Evolutionary conservation across 1,139 yeast genomes (phyloP).

Genomic region (Yarrowia galli): DNA sequence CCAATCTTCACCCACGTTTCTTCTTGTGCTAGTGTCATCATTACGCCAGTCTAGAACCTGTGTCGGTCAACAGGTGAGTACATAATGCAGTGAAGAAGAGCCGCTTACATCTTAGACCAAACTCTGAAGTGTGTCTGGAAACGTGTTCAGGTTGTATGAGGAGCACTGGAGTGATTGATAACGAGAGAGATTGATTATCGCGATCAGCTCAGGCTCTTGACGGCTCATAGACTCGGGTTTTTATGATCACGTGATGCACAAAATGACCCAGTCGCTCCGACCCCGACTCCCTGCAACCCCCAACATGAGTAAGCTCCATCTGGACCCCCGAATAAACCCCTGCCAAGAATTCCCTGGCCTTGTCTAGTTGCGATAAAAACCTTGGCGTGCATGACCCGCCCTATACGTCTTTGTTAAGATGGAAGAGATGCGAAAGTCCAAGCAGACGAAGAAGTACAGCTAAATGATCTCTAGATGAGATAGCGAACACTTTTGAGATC

Average conservation of each 20-base stretch:
- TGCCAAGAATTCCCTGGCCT: slow-evolving; percentile 8
- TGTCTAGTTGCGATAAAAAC: slow-evolving; percentile 16
- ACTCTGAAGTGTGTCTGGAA: not conserved
- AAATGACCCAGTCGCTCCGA: too few species aligned
- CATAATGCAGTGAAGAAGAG: slow-evolving; percentile 13
- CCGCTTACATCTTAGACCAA: not conserved
- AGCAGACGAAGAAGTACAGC: not conserved
- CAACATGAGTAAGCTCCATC: too few species aligned
- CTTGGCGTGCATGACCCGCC: slow-evolving; percentile 21
- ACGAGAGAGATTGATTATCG: too few species aligned
- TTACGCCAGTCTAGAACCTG: not conserved
- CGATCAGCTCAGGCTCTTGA: too few species aligned
- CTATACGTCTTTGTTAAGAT: not conserved
- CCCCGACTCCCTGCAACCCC: too few species aligned
- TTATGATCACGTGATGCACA: too few species aligned
- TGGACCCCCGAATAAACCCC: slow-evolving; percentile 11
- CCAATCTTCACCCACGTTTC: not conserved
- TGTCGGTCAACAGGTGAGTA: not conserved
- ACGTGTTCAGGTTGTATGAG: not conserved
- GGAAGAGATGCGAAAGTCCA: not conserved
- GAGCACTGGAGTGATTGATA: too few species aligned
- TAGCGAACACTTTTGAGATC: not conserved
- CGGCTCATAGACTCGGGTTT: too few species aligned
- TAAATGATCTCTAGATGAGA: not conserved
- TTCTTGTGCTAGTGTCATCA: not conserved